These are phyloP conservation scores for Phytophthora hybrid DNA, from an alignment of 352 stramenopile genomes.

Conservation along the genomic window DNA sequence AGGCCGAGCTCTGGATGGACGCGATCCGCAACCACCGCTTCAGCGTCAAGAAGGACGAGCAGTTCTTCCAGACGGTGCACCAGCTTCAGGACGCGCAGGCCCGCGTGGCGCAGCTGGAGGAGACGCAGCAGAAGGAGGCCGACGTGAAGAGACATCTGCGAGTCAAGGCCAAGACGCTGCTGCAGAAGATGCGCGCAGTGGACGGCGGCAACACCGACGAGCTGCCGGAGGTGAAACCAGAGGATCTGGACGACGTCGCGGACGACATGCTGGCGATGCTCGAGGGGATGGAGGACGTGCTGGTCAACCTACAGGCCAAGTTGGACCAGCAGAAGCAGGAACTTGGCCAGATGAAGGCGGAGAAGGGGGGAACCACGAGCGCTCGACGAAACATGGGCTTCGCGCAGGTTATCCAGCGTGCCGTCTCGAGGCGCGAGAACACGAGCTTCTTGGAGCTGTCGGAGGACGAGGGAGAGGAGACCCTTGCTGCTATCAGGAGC, in stretches of 20 bases:
- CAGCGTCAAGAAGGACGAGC: slow-evolving; percentile 54
- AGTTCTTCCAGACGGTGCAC: slow-evolving; percentile 45
- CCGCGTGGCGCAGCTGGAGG: slow-evolving; percentile 40
- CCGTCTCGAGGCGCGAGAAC: slow-evolving; percentile 33
- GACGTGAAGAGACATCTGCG: slow-evolving; percentile 24
- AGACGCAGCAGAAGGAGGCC: slow-evolving; percentile 38
- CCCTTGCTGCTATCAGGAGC: slow-evolving; percentile 37
- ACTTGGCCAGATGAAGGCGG: slow-evolving; percentile 42
- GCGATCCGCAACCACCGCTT: slow-evolving; percentile 78
- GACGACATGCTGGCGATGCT: slow-evolving; percentile 51
- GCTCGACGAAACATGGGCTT: slow-evolving; percentile 39
- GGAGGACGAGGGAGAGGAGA: slow-evolving; percentile 41
- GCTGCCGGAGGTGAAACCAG: slow-evolving; percentile 24
- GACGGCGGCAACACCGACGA: slow-evolving; percentile 41
- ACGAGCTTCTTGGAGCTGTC: slow-evolving; percentile 33
- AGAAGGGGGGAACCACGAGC: slow-evolving; percentile 29
- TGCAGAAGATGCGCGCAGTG: slow-evolving; percentile 48
- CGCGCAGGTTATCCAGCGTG: slow-evolving; percentile 38
- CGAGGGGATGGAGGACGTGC: slow-evolving; percentile 56
- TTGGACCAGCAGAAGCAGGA: slow-evolving; percentile 55
- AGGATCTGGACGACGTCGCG: slow-evolving; percentile 32
- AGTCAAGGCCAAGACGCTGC: slow-evolving; percentile 42
- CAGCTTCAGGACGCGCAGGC: slow-evolving; percentile 52
- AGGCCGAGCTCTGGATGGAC: slow-evolving; percentile 75
- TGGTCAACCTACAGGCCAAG: slow-evolving; percentile 66